These are phyloP conservation scores for Nevesoporus exiguus DNA, from an alignment of 768 basidiomycete species.

Conservation along the genomic window DNA sequence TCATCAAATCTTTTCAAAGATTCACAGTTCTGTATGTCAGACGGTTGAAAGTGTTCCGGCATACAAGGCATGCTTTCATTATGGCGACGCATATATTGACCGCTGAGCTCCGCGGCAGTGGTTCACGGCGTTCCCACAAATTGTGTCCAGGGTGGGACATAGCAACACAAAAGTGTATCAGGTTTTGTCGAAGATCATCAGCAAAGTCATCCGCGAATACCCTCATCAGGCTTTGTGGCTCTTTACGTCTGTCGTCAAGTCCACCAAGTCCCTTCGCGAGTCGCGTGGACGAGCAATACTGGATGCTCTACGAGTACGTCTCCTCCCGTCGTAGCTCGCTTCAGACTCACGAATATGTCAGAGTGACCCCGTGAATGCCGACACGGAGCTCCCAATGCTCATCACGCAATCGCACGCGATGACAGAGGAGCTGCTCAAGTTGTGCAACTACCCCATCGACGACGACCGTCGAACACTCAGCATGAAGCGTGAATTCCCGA, in stretches of 20 bases:
- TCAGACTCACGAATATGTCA: slow-evolving; percentile 21
- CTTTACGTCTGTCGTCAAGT: slow-evolving; percentile 84
- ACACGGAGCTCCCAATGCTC: slow-evolving; percentile 43
- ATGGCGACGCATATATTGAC: not conserved
- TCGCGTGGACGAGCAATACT: slow-evolving; percentile 58
- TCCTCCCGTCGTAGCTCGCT: not conserved
- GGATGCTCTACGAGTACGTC: slow-evolving; percentile 53
- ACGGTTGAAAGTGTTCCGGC: slow-evolving; percentile 61
- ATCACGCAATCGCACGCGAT: slow-evolving; percentile 55
- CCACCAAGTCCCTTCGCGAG: slow-evolving; percentile 61
- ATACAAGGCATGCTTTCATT: slow-evolving; percentile 63
- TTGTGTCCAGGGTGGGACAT: slow-evolving; percentile 90
- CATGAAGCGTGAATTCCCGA: slow-evolving; percentile 53
- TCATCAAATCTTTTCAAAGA: slow-evolving; percentile 45
- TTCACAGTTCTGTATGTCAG: slow-evolving; percentile 53
- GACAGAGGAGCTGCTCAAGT: slow-evolving; percentile 63
- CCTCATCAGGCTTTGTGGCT: slow-evolving; percentile 94
- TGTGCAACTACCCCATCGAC: slow-evolving; percentile 56
- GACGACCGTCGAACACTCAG: slow-evolving; percentile 36
- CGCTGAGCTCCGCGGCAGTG: slow-evolving; percentile 51
- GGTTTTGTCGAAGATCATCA: slow-evolving; percentile 63
- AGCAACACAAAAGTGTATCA: slow-evolving; percentile 55
- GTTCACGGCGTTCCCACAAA: slow-evolving; percentile 95
- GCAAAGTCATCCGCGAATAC: slow-evolving; percentile 70
- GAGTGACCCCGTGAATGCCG: slow-evolving; percentile 44